Evolutionary conservation across 208 protist genomes (phyloP).

Genomic region (Trichomonas gallinae): DNA sequence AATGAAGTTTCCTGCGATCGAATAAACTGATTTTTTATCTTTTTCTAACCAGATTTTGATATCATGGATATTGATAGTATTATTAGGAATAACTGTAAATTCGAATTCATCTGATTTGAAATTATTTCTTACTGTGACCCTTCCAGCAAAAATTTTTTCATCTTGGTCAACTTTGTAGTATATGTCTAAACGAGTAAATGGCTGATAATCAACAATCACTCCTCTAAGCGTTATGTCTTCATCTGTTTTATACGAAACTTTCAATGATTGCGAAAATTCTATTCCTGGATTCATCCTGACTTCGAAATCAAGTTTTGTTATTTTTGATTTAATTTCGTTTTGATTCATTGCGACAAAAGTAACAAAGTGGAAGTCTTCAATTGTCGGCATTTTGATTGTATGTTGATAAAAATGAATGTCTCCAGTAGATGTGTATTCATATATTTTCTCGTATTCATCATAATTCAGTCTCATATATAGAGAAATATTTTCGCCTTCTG

Average conservation of each 20-base stretch:
- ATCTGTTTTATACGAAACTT: background rate
- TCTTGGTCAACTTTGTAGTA: background rate
- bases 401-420: background rate
- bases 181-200: background rate
- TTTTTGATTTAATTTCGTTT: background rate
- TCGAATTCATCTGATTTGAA: background rate
- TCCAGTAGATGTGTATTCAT: background rate
- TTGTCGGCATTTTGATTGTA: background rate
- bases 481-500: background rate
- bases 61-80: background rate
- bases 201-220: background rate
- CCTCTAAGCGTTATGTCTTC: background rate
- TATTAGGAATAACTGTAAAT: background rate
- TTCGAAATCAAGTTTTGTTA: background rate
- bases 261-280: background rate
- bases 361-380: background rate
- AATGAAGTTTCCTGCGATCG: background rate
- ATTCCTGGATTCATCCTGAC: background rate
- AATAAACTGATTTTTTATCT: background rate
- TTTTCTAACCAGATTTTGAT: background rate
- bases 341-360: background rate
- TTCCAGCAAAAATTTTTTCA: background rate
- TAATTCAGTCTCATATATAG: background rate
- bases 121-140: background rate
- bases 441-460: background rate